Evolutionary conservation across 164 flowering plant genomes (phyloP).

Genomic region (Macadamia tetraphylla): DNA sequence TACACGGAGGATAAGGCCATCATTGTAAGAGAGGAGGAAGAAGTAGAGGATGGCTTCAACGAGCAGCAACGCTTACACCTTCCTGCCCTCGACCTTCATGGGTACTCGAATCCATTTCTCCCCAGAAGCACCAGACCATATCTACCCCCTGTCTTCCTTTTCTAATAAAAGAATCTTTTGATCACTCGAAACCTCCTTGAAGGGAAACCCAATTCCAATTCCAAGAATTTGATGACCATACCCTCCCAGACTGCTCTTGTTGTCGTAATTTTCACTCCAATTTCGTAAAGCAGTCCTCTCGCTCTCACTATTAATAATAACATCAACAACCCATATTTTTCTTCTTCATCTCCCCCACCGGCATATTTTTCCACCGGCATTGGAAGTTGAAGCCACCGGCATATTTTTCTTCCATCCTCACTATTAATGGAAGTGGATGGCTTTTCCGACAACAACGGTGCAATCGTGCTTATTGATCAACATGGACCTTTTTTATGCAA

Average conservation of each 20-base stretch:
- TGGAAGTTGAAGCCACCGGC: no score
- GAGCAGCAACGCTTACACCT: background rate
- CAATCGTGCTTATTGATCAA: constrained; percentile 82
- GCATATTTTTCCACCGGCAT: no score
- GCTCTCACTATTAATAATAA: constrained; percentile 45
- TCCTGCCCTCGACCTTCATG: constrained; percentile 51
- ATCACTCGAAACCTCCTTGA: constrained; percentile 21
- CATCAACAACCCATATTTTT: constrained; percentile 12
- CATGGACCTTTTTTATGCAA: constrained; percentile 84
- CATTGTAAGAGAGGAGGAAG: background rate
- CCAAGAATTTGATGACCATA: background rate
- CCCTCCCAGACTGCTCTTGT: constrained; percentile 55
- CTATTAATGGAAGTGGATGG: constrained; percentile 80
- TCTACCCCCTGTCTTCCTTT: constrained; percentile 4
- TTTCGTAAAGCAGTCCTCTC: constrained; percentile 32
- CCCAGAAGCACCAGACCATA: constrained; percentile 35
- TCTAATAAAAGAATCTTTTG: constrained; percentile 13
- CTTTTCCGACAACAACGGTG: constrained; percentile 82
- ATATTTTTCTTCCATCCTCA: no score
- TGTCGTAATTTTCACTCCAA: constrained; percentile 53
- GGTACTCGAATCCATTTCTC: constrained; percentile 38
- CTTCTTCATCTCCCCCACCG: constrained; percentile 26
- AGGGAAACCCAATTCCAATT: constrained; percentile 17
- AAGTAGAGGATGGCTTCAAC: background rate
- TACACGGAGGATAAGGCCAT: no score